Percentiles rank a stretch among this genome's conserved stretches.
phyloP scores from a whole-genome alignment of 192 early-diverging fungal species.

The Pilaira anomala region DNA sequence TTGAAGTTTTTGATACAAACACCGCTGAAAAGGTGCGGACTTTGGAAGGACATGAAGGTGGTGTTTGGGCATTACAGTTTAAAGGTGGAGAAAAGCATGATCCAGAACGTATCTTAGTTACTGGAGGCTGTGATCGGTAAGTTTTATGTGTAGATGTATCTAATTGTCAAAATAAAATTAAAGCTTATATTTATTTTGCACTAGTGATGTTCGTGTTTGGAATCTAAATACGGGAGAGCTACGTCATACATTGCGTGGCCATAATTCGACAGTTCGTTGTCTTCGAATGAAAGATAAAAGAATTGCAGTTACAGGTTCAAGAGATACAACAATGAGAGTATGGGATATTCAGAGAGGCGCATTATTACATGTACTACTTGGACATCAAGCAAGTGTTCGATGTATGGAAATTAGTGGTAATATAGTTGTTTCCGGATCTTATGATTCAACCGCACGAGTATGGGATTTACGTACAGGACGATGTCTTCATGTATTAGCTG shows the following conservation, averaged over 20 bases:
- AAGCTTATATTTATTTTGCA: slow-evolving; percentile 3
- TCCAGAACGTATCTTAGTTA: slow-evolving; percentile 75
- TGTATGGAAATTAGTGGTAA: slow-evolving; percentile 86
- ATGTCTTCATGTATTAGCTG: slow-evolving; percentile 69
- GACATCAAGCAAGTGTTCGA: slow-evolving; percentile 87
- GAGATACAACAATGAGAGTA: slow-evolving; percentile 89
- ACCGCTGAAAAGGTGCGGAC: slow-evolving; percentile 71
- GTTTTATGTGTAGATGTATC: slow-evolving; percentile 7
- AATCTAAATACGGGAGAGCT: slow-evolving; percentile 82
- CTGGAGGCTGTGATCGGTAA: slow-evolving; percentile 93
- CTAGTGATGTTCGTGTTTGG: slow-evolving; percentile 89
- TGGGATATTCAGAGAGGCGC: slow-evolving; percentile 77
- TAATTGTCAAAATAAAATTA: slow-evolving; percentile 8
- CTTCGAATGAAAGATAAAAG: slow-evolving; percentile 71
- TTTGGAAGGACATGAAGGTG: slow-evolving; percentile 87
- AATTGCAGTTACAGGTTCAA: slow-evolving; percentile 86
- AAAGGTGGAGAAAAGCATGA: slow-evolving; percentile 36
- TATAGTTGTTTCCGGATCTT: slow-evolving; percentile 86
- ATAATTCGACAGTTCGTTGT: slow-evolving; percentile 96
- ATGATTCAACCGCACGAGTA: slow-evolving; percentile 88
- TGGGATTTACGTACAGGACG: slow-evolving; percentile 82
- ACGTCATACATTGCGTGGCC: slow-evolving; percentile 90
- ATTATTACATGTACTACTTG: slow-evolving; percentile 72
- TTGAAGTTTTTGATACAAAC: slow-evolving; percentile 88
- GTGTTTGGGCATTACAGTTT: slow-evolving; percentile 96